Conservation (phyloP, 768 basidiomycete genomes). For the Coprinopsis strossmayeri region DNA sequence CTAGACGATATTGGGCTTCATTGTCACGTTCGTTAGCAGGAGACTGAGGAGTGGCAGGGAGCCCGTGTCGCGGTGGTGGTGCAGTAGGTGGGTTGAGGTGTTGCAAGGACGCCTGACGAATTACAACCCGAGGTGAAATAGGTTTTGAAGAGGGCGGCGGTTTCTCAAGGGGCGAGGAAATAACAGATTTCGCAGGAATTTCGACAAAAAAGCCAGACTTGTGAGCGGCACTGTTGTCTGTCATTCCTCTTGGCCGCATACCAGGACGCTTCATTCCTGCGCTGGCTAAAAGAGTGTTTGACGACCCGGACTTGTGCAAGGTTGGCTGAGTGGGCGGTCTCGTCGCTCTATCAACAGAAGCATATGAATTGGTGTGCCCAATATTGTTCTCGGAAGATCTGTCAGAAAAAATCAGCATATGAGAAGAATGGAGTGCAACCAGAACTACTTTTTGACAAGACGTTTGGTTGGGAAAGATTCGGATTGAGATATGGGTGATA, state of each 20-base stretch:
- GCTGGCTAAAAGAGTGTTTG: slow-evolving; percentile 24
- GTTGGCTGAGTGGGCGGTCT: background rate
- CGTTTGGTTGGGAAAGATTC: background rate
- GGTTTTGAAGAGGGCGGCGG: slow-evolving; percentile 7
- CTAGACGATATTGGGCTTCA: slow-evolving; percentile 7
- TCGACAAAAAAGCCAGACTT: slow-evolving; percentile 29
- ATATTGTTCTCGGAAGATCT: slow-evolving; percentile 1
- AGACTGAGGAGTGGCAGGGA: slow-evolving; percentile 38
- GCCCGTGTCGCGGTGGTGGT: slow-evolving; percentile 40
- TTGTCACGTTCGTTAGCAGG: slow-evolving; percentile 8
- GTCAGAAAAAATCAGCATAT: background rate
- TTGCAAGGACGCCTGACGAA: slow-evolving; percentile 38
- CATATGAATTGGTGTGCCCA: background rate
- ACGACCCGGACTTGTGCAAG: slow-evolving; percentile 21
- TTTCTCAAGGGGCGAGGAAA: slow-evolving; percentile 2
- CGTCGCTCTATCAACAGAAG: background rate
- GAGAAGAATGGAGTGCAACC: background rate
- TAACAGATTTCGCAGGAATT: no score
- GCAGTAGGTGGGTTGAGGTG: slow-evolving; percentile 36
- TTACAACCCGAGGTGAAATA: slow-evolving; percentile 27
- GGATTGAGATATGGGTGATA: slow-evolving; percentile 1
- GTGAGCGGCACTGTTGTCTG: slow-evolving; percentile 29
- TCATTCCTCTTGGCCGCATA: slow-evolving; percentile 43
- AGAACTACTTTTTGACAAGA: background rate
- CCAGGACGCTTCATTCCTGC: slow-evolving; percentile 33